A percentile compares a stretch with the other conserved stretches of the same genome.
Conservation (phyloP, 192 early-diverging fungal genomes). For the Kickxella alabastrina region DNA sequence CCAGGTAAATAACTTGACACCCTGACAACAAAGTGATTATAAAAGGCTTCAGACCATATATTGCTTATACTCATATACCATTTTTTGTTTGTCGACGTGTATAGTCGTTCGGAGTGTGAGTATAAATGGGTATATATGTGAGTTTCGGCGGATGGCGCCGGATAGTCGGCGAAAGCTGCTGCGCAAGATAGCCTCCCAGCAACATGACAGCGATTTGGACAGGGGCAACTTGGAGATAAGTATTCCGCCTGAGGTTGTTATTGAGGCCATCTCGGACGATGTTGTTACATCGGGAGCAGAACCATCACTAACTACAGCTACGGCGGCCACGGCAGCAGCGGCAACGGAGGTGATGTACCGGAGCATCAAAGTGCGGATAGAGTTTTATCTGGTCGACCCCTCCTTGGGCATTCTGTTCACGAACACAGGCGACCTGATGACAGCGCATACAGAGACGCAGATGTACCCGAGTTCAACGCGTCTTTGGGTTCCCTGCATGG, state of each 20-base stretch:
- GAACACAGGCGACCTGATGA: not conserved
- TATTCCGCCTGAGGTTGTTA: conserved; percentile 10
- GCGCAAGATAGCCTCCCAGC: conserved; percentile 14
- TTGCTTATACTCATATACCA: not conserved
- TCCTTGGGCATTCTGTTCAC: conserved; percentile 32
- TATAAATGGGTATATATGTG: conserved; percentile 23
- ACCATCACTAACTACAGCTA: too few species aligned
- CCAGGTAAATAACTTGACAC: conserved; percentile 23
- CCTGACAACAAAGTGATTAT: not conserved
- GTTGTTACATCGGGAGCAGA: too few species aligned
- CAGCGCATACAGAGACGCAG: conserved; percentile 64
- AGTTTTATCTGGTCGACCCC: conserved; percentile 40
- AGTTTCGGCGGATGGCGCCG: conserved; percentile 18
- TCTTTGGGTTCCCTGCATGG: conserved; percentile 77
- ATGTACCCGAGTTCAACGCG: conserved; percentile 65
- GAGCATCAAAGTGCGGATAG: conserved; percentile 29
- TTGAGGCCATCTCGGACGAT: not conserved
- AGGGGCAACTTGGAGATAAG: conserved; percentile 25
- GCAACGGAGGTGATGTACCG: not conserved
- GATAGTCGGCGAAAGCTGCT: conserved; percentile 22
- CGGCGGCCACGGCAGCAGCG: not conserved
- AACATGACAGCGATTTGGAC: conserved; percentile 7
- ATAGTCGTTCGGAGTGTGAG: conserved; percentile 26
- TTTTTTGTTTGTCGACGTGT: not conserved
- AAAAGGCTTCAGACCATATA: not conserved